A percentile compares a stretch with the other conserved stretches of the same genome.
Conservation (phyloP, 306 rosid species). For the Urtica urens region DNA sequence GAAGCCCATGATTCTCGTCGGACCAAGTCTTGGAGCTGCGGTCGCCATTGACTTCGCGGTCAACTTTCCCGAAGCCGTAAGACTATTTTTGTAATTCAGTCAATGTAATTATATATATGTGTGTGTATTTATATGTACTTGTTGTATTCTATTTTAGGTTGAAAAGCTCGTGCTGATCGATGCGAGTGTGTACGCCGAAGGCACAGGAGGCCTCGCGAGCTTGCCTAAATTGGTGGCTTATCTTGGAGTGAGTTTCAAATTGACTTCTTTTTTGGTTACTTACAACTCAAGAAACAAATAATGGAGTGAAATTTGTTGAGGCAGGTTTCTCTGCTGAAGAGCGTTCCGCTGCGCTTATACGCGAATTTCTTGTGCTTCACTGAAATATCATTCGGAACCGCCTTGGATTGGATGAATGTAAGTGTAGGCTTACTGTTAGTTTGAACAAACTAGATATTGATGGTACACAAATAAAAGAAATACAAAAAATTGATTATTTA, state of each 20-base stretch:
- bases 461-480: too few species aligned
- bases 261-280: too few species aligned
- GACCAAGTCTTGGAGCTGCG: slow-evolving; percentile 98
- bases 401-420: slow-evolving; percentile 67
- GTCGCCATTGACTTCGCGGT: slow-evolving; percentile 86
- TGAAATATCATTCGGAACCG: slow-evolving; percentile 31
- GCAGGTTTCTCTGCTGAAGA: slow-evolving; percentile 71
- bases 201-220: slow-evolving; percentile 56
- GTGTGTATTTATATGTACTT: not conserved
- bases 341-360: slow-evolving; percentile 54
- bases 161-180: slow-evolving; percentile 82
- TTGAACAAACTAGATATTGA: too few species aligned
- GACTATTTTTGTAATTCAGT: too few species aligned
- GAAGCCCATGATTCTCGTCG: slow-evolving; percentile 78
- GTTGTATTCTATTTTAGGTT: slow-evolving; percentile 40
- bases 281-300: too few species aligned
- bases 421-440: too few species aligned
- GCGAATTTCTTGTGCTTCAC: slow-evolving; percentile 45
- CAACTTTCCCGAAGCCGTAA: slow-evolving; percentile 81
- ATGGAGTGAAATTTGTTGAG: slow-evolving; percentile 15
- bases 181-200: slow-evolving; percentile 89
- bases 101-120: too few species aligned
- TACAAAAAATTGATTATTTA: too few species aligned
- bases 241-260: slow-evolving; percentile 59
- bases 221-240: slow-evolving; percentile 58